These are phyloP conservation scores for Xylaria intraflava DNA, from an alignment of 495 filamentous ascomycete genomes.

Conservation along the genomic window DNA sequence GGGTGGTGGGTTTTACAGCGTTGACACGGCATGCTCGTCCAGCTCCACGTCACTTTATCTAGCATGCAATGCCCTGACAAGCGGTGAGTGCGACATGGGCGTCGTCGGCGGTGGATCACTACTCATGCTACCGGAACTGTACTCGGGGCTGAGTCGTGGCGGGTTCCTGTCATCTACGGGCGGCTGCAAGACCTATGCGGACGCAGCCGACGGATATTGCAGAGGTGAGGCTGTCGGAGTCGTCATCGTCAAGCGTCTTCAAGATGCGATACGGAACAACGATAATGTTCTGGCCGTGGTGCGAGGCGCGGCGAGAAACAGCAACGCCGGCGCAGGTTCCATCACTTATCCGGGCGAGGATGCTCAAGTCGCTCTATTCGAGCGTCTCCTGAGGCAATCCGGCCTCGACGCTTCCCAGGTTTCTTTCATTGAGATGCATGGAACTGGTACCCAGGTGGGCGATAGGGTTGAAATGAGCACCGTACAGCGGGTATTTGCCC, in stretches of 20 bases:
- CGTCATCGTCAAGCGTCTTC: conserved; percentile 41
- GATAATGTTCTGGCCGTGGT: conserved; percentile 42
- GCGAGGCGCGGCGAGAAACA: conserved; percentile 33
- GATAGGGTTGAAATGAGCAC: conserved; percentile 59
- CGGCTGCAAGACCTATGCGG: conserved; percentile 18
- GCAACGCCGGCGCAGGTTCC: conserved; percentile 39
- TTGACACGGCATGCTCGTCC: conserved; percentile 41
- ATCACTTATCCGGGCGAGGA: conserved; percentile 59
- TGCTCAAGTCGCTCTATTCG: conserved; percentile 55
- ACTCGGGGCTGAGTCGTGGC: conserved; percentile 43
- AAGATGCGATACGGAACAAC: conserved; percentile 43
- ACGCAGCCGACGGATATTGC: conserved; percentile 50
- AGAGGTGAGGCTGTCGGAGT: conserved; percentile 46
- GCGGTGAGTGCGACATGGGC: conserved; percentile 60
- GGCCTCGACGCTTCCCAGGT: conserved; percentile 53
- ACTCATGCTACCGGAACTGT: conserved; percentile 62
- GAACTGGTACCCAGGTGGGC: conserved; percentile 61
- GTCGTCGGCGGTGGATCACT: conserved; percentile 56
- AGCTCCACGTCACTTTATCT: conserved; percentile 30
- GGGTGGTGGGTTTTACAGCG: conserved; percentile 33
- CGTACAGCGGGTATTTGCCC: conserved; percentile 60
- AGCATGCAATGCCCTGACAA: conserved; percentile 58
- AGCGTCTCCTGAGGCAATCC: conserved; percentile 50
- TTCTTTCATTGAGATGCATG: conserved; percentile 66
- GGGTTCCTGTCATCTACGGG: conserved; percentile 32